Conservation (phyloP, 2,329 filamentous ascomycete species). For the Scedosporium boydii region DNA sequence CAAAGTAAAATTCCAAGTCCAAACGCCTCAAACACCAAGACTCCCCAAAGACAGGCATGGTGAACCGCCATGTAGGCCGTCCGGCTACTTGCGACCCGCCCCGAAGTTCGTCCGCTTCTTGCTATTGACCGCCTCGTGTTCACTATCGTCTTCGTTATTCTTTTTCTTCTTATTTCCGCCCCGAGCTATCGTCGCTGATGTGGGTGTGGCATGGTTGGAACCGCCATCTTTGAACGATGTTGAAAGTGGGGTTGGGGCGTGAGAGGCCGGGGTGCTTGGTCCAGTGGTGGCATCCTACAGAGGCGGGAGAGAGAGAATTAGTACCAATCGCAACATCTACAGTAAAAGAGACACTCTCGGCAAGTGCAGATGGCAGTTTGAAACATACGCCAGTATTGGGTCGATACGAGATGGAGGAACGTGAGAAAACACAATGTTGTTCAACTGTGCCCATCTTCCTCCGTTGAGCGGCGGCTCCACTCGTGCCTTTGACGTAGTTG, state of each 20-base stretch:
- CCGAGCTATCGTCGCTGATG: conserved; percentile 37
- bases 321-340: neutral
- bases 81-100: conserved; percentile 36
- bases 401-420: conserved; percentile 54
- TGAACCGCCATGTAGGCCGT: neutral
- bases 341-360: neutral
- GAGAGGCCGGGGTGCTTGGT: conserved; percentile 36
- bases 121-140: conserved; percentile 43
- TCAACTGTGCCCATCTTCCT: conserved; percentile 58
- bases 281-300: conserved; percentile 17
- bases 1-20: no score
- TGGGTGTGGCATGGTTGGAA: conserved; percentile 46
- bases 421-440: conserved; percentile 64
- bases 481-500: conserved; percentile 87
- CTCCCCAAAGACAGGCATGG: neutral
- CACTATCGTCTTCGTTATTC: conserved; percentile 43
- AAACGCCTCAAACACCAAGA: neutral
- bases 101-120: conserved; percentile 53
- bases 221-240: conserved; percentile 40
- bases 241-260: conserved; percentile 46
- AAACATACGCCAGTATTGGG: conserved; percentile 27
- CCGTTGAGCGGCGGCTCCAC: conserved; percentile 52
- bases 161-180: conserved; percentile 40
- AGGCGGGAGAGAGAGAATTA: neutral
- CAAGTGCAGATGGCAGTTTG: conserved; percentile 4